A percentile compares a stretch with the other conserved stretches of the same genome.
phyloP scores from a whole-genome alignment of 73 alveolate genomes.

The Paraurostyla sp. region DNA sequence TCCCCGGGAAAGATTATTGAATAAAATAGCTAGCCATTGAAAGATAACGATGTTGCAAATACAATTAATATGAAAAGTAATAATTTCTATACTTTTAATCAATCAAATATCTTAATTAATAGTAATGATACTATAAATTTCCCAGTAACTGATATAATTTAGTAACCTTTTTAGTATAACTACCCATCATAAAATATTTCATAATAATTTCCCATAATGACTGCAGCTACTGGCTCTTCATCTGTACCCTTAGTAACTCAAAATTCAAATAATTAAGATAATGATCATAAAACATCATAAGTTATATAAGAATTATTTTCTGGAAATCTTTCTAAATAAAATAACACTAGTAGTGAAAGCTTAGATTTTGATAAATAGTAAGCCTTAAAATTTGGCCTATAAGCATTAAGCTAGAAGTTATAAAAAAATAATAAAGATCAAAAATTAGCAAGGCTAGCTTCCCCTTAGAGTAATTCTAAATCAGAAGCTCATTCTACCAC shows the following conservation, averaged over 20 bases:
- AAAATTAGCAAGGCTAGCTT: background rate
- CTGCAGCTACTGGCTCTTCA: too few relatives aligned
- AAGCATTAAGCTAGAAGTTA: background rate
- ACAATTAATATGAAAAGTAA: background rate
- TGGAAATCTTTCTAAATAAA: too few relatives aligned
- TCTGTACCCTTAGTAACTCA: too few relatives aligned
- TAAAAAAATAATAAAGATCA: background rate
- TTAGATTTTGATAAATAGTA: background rate
- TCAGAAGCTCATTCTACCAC: constrained; percentile 15
- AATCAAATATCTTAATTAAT: background rate
- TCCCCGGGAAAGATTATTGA: background rate
- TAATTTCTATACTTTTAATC: background rate
- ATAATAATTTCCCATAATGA: too few relatives aligned
- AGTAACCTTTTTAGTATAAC: too few relatives aligned
- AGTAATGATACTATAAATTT: background rate
- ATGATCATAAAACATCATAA: too few relatives aligned
- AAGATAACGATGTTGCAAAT: background rate
- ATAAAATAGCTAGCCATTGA: background rate
- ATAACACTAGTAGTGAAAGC: too few relatives aligned
- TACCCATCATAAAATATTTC: too few relatives aligned
- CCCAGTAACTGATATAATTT: background rate
- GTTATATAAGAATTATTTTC: too few relatives aligned
- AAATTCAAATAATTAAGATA: too few relatives aligned
- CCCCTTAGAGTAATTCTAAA: constrained; percentile 34
- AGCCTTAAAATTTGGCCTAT: background rate